Base-by-base conservation (phyloP, 2,329 filamentous ascomycete genomes). In the Gaeumannomyces sp. region DNA sequence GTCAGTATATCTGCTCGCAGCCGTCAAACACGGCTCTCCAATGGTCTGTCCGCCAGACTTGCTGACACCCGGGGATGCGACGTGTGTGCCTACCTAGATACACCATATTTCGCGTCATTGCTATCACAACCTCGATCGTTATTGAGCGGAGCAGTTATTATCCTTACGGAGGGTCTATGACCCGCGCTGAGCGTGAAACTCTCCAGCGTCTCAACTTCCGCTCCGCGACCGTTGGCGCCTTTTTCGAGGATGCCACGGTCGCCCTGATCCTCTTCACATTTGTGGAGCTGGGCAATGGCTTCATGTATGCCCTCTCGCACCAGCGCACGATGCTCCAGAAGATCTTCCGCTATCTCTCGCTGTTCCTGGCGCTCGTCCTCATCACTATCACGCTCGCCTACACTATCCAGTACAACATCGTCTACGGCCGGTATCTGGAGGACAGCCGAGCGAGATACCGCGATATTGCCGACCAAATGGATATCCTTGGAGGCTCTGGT, bases 261-360 rank as follows among this genome's bases (percentile, higher is more conserved):
- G 61, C 68, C 33, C 19, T 70, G 4, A 61, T 70, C 13, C 62
- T 72, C 25, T 64, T 73, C 59, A 67, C 67, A 13, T 65, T 72
- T 1, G 64, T 70, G 61, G 70, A 71, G 66, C 45, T 73, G 2
- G 66, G 63, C 29, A 65, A 66, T 28, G 73, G 72, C 53, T 71
- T 72, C 63, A 57, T 71, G 38, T 66, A 68, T 59, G 67, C 66
- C 33, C 60, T 66, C 11, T 59, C 62, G 50, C 56, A 62, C 38
- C 58, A 60, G 11, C 61, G 57, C 3, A 64, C 65, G 11, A 16
- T 61, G 1, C 27, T 57, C 4, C 67, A 66, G n/a, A 69, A 64
- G n/a, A 27, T 22, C 11, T 19, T 68, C 8, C 68, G 68, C 60
- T 67, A 66, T 22, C 62, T 60, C 13, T 59, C 67, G 1, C 29